phyloP scores from a whole-genome alignment of 2,329 filamentous ascomycete species.

The Fusarium sp. region DNA sequence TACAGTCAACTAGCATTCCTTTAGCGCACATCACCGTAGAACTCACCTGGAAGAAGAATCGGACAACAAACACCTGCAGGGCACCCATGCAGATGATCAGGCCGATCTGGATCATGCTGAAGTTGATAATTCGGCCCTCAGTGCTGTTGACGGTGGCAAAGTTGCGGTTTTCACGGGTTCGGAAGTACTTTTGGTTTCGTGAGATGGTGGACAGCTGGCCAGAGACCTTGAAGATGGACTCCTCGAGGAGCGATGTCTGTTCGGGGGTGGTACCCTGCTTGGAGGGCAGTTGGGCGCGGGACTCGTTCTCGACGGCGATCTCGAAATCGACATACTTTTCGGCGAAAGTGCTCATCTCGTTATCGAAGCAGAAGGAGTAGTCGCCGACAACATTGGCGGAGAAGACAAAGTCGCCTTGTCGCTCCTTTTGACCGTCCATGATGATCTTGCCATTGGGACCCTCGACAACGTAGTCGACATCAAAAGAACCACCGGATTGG shows the following conservation, averaged over 20 bases:
- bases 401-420: conserved; percentile 98
- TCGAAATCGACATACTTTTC: conserved; percentile 99
- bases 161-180: conserved; percentile 97
- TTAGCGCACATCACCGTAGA: too few species aligned
- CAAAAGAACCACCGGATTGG: conserved; percentile 97
- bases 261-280: conserved; percentile 91
- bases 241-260: conserved; percentile 88
- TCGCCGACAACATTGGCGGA: conserved; percentile 89
- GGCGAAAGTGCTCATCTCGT: conserved; percentile 96
- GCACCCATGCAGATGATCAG: conserved; percentile 96
- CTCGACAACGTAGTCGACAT: conserved; percentile 91
- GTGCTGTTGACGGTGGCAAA: conserved; percentile 98
- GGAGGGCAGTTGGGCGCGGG: conserved; percentile 81
- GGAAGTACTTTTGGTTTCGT: conserved; percentile 99
- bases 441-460: conserved; percentile 85
- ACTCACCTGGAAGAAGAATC: conserved; percentile 95
- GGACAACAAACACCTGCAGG: conserved; percentile 95
- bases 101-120: conserved; percentile 90
- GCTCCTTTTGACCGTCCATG: conserved; percentile 87
- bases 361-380: conserved; percentile 98
- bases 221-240: conserved; percentile 95
- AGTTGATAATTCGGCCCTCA: conserved; percentile 95
- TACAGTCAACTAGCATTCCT: conserved; percentile 14
- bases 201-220: conserved; percentile 93
- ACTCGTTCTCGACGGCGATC: conserved; percentile 94